Evolutionary conservation across 2,329 filamentous ascomycete genomes (phyloP), one percentile per base, ranked within the genome.

Genomic region (Cercospora sesami): DNA sequence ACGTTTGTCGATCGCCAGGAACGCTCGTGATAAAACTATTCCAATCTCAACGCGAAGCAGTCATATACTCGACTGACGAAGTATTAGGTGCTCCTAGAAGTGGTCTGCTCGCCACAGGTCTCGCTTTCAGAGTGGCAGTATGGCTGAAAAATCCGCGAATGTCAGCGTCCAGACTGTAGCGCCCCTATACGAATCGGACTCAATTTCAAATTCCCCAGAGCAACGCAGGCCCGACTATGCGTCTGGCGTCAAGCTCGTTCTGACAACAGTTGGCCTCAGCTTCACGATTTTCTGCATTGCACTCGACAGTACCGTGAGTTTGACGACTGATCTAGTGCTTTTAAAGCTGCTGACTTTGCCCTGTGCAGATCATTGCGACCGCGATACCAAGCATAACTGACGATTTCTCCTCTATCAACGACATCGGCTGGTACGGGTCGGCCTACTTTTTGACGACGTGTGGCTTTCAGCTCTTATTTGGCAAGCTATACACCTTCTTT

Each of bases 341-440:
- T 61, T 36, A 2, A 10, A 28, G 23, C 7, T 23, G 36, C 51
- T 63, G 61, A 55, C 28, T 51, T 33, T 23, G 2, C 7, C 51
- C 8, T 14, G 28, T 31, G 74, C 74, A 45, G 60, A 80, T 80
- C 67, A 80, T 84, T 39, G 79, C 80, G 7, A 83, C 81, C 1
- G 83, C 83, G 2, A 83, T 84, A 33, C 81, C 81, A 0, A 76
- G 75, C 21, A 82, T 82, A 31, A 82, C 81, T 0, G 77, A 75
- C 8, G 75, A 78, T 2, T 82, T 82, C 74, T 75, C 80, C 68
- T 76, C 74, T n/a, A 73, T 82, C 12, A 72, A 75, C 12, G 63
- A 65, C 53, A 57, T 65, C 57, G 80, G 79, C 5, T 82, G 81
- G 80, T 82, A 82, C 64, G 80, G 77, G 16, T 66, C 68, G 6